phyloP scores from a whole-genome alignment of 73 alveolate genomes.

The Blepharisma japonicum region DNA sequence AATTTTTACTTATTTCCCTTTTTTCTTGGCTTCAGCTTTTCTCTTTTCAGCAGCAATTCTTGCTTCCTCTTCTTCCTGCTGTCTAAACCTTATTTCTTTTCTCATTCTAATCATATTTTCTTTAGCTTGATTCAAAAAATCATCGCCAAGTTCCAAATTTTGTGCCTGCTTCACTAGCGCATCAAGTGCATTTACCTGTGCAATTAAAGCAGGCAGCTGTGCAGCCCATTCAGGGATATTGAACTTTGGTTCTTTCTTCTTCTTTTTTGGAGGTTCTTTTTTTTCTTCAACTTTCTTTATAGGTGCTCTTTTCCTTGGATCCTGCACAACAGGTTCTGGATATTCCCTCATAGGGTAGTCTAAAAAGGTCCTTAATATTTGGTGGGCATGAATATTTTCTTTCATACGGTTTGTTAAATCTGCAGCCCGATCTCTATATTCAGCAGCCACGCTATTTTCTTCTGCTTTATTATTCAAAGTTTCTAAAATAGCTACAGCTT shows the following conservation, averaged over 20 bases:
- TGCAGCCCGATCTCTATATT: slow-evolving; percentile 56
- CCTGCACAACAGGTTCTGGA: slow-evolving; percentile 79
- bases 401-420: slow-evolving; percentile 59
- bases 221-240: slow-evolving; percentile 85
- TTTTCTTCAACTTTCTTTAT: slow-evolving; percentile 37
- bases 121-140: slow-evolving; percentile 57
- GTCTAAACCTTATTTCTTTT: slow-evolving; percentile 72
- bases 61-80: slow-evolving; percentile 72
- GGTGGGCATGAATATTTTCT: slow-evolving; percentile 73
- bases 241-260: slow-evolving; percentile 78
- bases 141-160: slow-evolving; percentile 56
- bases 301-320: slow-evolving; percentile 61
- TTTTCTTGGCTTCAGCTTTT: slow-evolving; percentile 42
- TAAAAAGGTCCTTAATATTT: slow-evolving; percentile 65
- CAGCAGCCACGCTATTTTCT: slow-evolving; percentile 56
- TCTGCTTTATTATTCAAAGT: slow-evolving; percentile 45
- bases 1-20: slow-evolving; percentile 14
- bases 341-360: slow-evolving; percentile 87
- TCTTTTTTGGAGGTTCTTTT: slow-evolving; percentile 59
- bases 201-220: slow-evolving; percentile 58
- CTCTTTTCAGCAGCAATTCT: slow-evolving; percentile 71
- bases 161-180: slow-evolving; percentile 52
- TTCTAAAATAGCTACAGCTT: slow-evolving; percentile 46
- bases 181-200: slow-evolving; percentile 56
- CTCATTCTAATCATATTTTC: slow-evolving; percentile 64